A percentile compares a stretch with the other conserved stretches of the same genome.
These are phyloP conservation scores for Leersia perrieri DNA, from an alignment of 176 grass and related monocot species.

Conservation along the genomic window DNA sequence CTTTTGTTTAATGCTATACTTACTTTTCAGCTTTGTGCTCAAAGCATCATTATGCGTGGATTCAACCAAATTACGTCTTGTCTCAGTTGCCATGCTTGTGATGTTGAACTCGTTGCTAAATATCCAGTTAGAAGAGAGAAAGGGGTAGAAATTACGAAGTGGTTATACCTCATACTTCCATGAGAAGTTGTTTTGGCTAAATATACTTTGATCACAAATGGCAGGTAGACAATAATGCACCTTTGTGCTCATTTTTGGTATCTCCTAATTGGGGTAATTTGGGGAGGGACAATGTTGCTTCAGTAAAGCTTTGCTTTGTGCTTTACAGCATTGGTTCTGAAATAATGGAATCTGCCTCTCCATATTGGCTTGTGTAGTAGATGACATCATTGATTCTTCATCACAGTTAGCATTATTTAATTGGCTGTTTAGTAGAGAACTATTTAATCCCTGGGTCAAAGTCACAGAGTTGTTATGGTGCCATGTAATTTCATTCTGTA, in stretches of 20 bases:
- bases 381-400: neutral
- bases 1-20: constrained; percentile 6
- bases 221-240: neutral
- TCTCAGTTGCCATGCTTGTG: neutral
- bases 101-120: neutral
- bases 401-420: neutral
- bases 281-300: constrained; percentile 1
- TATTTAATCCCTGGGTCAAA: constrained; percentile 8
- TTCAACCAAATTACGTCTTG: neutral
- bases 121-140: neutral
- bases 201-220: neutral
- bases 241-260: neutral
- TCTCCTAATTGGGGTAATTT: constrained; percentile 25
- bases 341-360: neutral
- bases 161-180: neutral
- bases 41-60: neutral
- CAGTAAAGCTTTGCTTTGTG: constrained; percentile 17
- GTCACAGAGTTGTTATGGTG: neutral
- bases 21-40: neutral
- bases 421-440: neutral
- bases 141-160: neutral
- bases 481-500: neutral
- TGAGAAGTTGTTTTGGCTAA: neutral
- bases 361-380: neutral
- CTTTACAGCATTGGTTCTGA: constrained; percentile 9